These are phyloP conservation scores for Monoraphidium neglectum DNA, from an alignment of 139 green algal species.

Conservation along the genomic window DNA sequence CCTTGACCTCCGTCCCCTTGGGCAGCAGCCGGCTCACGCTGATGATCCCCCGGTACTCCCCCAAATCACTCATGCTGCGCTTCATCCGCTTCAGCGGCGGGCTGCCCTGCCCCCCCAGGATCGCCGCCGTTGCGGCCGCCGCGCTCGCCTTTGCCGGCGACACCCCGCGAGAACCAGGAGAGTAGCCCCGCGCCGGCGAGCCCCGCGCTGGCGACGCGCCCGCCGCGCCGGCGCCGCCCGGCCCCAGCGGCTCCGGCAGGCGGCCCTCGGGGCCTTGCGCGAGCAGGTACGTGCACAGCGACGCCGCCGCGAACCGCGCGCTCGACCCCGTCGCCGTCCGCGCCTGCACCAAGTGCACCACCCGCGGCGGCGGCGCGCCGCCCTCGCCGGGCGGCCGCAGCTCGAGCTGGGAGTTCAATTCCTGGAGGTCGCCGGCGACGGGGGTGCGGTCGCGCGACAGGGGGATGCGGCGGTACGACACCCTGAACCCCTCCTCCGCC, in stretches of 20 bases:
- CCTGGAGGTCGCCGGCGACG: conserved; percentile 72
- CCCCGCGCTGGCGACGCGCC: not conserved
- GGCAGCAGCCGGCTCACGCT: conserved; percentile 68
- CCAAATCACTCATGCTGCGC: conserved; percentile 27
- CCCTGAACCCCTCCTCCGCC: conserved; percentile 60
- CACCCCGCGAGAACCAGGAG: not conserved
- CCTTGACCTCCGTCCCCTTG: conserved; percentile 72
- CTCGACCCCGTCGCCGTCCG: conserved; percentile 70
- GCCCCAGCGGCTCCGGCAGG: too few relatives aligned
- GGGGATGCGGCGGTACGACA: conserved; percentile 78
- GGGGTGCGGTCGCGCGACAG: conserved; percentile 88
- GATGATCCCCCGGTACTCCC: conserved; percentile 80
- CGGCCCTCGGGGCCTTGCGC: not conserved
- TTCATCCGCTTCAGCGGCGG: conserved; percentile 15
- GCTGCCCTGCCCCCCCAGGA: not conserved
- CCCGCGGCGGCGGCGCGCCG: conserved; percentile 12
- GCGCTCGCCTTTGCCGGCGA: not conserved
- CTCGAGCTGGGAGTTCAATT: conserved; percentile 53
- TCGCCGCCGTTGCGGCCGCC: not conserved
- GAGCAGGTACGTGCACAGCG: conserved; percentile 44
- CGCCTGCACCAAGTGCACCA: conserved; percentile 74
- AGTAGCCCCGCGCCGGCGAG: not conserved
- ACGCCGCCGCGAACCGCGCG: conserved; percentile 65
- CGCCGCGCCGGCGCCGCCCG: not conserved
- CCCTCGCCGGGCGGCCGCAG: not conserved